phyloP scores from a whole-genome alignment of 768 basidiomycete genomes.

The Psilocybe azurescens region DNA sequence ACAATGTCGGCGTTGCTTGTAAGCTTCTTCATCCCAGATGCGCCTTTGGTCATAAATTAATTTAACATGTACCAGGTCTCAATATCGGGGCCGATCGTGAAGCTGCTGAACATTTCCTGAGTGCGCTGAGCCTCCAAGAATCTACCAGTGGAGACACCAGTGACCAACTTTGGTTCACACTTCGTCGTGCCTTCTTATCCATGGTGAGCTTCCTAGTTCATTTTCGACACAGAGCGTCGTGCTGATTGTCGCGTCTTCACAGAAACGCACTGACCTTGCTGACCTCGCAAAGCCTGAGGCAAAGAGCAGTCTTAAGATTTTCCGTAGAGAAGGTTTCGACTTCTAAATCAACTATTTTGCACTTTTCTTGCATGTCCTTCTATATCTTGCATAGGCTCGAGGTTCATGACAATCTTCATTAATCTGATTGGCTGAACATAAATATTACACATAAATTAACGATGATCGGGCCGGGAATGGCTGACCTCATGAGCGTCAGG shows the following conservation, averaged over 20 bases:
- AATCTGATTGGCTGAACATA: constrained; percentile 27
- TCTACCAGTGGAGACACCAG: constrained; percentile 72
- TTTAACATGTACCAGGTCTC: constrained; percentile 59
- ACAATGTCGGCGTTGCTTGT: constrained; percentile 99
- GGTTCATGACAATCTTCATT: constrained; percentile 23
- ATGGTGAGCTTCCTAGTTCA: constrained; percentile 61
- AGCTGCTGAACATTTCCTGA: constrained; percentile 94
- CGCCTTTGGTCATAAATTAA: not conserved
- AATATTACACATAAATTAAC: not conserved
- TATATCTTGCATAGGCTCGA: constrained; percentile 1
- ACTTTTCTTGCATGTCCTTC: constrained; percentile 1
- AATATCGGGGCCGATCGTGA: constrained; percentile 97
- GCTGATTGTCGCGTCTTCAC: constrained; percentile 14
- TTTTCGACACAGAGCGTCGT: not conserved
- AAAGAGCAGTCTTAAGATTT: constrained; percentile 68
- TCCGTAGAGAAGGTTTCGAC: constrained; percentile 88
- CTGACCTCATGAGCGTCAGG: not conserved
- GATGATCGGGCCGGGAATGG: not conserved
- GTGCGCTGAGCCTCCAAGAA: constrained; percentile 82
- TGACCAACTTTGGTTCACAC: constrained; percentile 88
- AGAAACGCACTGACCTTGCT: constrained; percentile 86
- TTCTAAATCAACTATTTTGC: constrained; percentile 53
- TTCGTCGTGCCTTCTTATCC: constrained; percentile 77
- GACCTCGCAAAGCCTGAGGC: constrained; percentile 70
- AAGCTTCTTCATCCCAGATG: constrained; percentile 35